These are phyloP conservation scores for Heliosperma pusillum DNA, from an alignment of 148 eudicot species.

Conservation along the genomic window DNA sequence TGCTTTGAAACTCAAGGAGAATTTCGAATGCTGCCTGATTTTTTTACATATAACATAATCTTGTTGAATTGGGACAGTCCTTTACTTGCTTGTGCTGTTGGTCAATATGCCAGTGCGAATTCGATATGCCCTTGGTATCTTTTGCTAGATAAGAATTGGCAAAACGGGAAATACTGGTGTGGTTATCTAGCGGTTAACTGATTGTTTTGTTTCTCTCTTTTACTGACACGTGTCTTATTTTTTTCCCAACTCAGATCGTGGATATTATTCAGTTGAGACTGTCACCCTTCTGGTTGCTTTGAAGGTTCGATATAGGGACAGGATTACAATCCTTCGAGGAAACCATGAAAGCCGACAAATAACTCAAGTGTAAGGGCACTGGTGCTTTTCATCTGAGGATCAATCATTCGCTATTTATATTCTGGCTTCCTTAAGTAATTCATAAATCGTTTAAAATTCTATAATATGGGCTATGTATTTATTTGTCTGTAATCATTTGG, in stretches of 20 bases:
- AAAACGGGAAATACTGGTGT: background rate
- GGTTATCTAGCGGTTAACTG: background rate
- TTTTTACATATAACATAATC: background rate
- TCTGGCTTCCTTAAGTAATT: background rate
- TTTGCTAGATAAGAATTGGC: background rate
- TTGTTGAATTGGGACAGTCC: background rate
- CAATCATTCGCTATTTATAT: background rate
- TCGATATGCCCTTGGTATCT: background rate
- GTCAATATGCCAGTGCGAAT: background rate
- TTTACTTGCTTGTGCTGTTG: background rate
- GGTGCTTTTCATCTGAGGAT: conserved; percentile 12
- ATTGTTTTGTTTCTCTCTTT: background rate
- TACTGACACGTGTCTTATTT: conserved; percentile 1
- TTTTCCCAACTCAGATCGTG: conserved; percentile 83
- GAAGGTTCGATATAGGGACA: conserved; percentile 91
- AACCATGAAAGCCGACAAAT: conserved; percentile 97
- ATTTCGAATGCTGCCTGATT: background rate
- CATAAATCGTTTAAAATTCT: no score
- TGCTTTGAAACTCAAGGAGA: background rate
- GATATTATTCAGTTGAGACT: conserved; percentile 90
- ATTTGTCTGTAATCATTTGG: no score
- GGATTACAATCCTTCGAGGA: conserved; percentile 92
- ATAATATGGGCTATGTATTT: no score
- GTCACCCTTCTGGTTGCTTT: conserved; percentile 89
- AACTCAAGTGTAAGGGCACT: conserved; percentile 70